Conservation (phyloP, 371 early-diverging fungal genomes). For the Mucor ambiguus region DNA sequence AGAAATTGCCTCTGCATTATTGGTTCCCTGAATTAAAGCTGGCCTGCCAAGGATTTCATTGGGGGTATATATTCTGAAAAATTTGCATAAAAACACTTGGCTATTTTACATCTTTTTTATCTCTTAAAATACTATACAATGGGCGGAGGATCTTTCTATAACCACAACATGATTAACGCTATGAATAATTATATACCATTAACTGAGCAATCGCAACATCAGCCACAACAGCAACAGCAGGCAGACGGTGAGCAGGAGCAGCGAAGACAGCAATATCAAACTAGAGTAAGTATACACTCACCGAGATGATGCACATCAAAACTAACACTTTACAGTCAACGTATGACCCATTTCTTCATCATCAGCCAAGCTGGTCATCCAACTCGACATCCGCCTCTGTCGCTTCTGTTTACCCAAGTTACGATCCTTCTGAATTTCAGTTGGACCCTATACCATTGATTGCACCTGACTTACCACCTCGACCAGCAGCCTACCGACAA, state of each 20-base stretch:
- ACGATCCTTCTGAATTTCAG: constrained; percentile 23
- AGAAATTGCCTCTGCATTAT: background rate
- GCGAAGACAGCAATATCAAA: constrained; percentile 1
- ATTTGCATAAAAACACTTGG: constrained; percentile 13
- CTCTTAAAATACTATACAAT: constrained; percentile 3
- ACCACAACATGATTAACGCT: background rate
- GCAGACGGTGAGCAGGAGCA: background rate
- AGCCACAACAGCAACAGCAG: background rate
- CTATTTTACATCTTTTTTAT: constrained; percentile 6
- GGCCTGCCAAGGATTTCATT: constrained; percentile 6
- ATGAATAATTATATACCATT: constrained; percentile 3
- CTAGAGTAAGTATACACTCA: background rate
- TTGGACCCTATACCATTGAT: constrained; percentile 17
- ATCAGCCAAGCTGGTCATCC: constrained; percentile 5
- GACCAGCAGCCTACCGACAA: constrained; percentile 17
- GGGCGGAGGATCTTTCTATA: constrained; percentile 16
- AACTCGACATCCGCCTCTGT: constrained; percentile 3
- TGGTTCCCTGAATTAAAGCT: background rate
- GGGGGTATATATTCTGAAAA: background rate
- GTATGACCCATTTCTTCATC: constrained; percentile 12
- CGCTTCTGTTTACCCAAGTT: constrained; percentile 26
- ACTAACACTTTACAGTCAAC: background rate
- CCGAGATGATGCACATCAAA: background rate
- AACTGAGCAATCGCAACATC: background rate
- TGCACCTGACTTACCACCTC: constrained; percentile 26